A percentile compares a stretch with the other conserved stretches of the same genome.
phyloP scores from a whole-genome alignment of 345 rosid species.

The Erodium maritimum region DNA sequence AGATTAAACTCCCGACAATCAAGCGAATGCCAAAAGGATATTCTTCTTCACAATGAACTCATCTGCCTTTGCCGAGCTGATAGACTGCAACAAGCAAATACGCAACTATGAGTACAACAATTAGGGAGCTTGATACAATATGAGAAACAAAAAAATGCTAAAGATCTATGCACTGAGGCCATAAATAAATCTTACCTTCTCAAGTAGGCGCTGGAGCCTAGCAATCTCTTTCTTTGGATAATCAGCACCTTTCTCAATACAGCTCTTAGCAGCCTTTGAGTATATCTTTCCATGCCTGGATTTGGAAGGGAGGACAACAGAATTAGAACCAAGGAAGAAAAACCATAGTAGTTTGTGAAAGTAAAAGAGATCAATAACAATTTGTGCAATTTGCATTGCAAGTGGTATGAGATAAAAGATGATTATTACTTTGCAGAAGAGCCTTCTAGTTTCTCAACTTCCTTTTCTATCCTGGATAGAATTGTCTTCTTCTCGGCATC shows the following conservation, averaged over 20 bases:
- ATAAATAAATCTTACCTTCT: slow-evolving; percentile 38
- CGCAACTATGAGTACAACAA: background rate
- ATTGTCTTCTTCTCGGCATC: slow-evolving; percentile 27
- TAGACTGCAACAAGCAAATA: slow-evolving; percentile 43
- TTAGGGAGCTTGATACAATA: no score
- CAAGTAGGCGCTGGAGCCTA: slow-evolving; percentile 76
- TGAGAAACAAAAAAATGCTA: background rate
- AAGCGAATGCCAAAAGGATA: slow-evolving; percentile 32
- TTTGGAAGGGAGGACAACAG: slow-evolving; percentile 1
- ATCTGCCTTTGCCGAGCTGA: slow-evolving; percentile 77
- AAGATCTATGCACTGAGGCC: background rate
- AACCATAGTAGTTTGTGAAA: background rate
- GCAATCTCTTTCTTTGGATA: slow-evolving; percentile 69
- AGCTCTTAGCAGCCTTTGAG: slow-evolving; percentile 58
- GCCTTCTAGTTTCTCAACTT: background rate
- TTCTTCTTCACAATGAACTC: slow-evolving; percentile 78
- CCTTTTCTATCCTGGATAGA: background rate
- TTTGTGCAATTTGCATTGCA: no score
- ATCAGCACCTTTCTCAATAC: slow-evolving; percentile 68
- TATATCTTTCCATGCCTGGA: slow-evolving; percentile 71
- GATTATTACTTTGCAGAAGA: background rate
- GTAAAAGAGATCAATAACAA: no score
- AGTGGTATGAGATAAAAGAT: no score
- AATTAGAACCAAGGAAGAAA: background rate
- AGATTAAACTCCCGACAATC: background rate